These are phyloP conservation scores for Hyaloscypha bicolor DNA, from an alignment of 495 filamentous ascomycete genomes.

Conservation along the genomic window DNA sequence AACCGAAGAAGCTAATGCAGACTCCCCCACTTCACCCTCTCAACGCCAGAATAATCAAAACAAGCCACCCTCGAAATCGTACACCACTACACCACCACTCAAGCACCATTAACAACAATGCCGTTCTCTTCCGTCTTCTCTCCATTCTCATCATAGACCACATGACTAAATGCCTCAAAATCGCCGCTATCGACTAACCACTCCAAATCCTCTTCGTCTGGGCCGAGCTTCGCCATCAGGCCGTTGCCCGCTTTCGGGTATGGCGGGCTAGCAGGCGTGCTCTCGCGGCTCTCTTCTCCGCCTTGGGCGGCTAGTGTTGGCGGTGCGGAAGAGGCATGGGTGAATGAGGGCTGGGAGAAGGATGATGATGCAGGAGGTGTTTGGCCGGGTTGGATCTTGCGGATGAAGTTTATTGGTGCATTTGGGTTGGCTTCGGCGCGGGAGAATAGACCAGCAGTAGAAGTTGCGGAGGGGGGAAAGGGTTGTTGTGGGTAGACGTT, in stretches of 20 bases:
- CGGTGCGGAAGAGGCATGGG: conserved; percentile 20
- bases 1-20: conserved; percentile 15
- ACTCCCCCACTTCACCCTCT: not conserved
- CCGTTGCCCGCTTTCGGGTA: conserved; percentile 70
- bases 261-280: conserved; percentile 51
- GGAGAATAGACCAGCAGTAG: conserved; percentile 40
- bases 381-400: conserved; percentile 37
- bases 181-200: conserved; percentile 50
- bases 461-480: conserved; percentile 36
- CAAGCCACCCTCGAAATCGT: not conserved
- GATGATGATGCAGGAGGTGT: conserved; percentile 20
- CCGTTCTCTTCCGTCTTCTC: conserved; percentile 24
- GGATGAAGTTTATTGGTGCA: conserved; percentile 42
- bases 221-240: conserved; percentile 45
- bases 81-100: not conserved
- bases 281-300: conserved; percentile 28
- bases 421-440: conserved; percentile 41
- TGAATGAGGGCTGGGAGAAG: conserved; percentile 14
- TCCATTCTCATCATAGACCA: conserved; percentile 42
- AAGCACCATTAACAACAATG: conserved; percentile 11
- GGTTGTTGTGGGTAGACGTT: conserved; percentile 40
- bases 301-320: conserved; percentile 18
- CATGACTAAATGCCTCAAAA: conserved; percentile 55
- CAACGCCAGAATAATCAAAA: not conserved
- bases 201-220: conserved; percentile 49